These are phyloP conservation scores for Diplodia corticola DNA, from an alignment of 2,329 filamentous ascomycete species.

Conservation along the genomic window DNA sequence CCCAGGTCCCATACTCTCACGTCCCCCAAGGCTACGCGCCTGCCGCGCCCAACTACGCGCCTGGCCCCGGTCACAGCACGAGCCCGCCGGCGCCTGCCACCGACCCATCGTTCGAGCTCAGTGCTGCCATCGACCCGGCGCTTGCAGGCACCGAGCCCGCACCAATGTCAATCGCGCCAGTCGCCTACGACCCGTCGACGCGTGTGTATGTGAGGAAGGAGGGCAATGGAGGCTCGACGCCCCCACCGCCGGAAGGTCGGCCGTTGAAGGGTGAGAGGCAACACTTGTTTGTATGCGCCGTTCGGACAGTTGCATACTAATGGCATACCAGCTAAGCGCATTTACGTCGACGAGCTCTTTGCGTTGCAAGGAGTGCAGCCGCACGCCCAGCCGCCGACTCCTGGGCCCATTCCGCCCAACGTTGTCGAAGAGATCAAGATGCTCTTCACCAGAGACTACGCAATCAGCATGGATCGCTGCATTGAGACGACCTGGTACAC, in stretches of 20 bases:
- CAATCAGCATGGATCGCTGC: constrained; percentile 70
- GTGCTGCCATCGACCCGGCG: constrained; percentile 66
- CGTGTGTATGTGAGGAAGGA: constrained; percentile 18
- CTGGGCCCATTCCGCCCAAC: constrained; percentile 40
- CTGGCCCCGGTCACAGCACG: constrained; percentile 27
- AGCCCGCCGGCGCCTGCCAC: constrained; percentile 38
- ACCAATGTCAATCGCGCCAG: constrained; percentile 28
- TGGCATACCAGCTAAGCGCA: constrained; percentile 13
- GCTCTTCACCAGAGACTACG: constrained; percentile 75
- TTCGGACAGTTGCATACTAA: neutral
- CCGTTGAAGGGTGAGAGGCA: constrained; percentile 34
- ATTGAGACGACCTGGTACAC: constrained; percentile 85
- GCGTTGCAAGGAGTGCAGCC: constrained; percentile 61
- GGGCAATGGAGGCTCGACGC: constrained; percentile 28
- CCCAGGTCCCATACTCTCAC: constrained; percentile 38
- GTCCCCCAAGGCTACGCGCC: constrained; percentile 47
- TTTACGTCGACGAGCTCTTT: constrained; percentile 74
- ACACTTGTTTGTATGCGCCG: no score
- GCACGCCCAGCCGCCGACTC: constrained; percentile 38
- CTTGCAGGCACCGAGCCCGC: constrained; percentile 51
- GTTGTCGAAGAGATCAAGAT: constrained; percentile 67
- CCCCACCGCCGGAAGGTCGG: constrained; percentile 27
- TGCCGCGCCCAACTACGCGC: constrained; percentile 43
- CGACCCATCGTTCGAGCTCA: constrained; percentile 50
- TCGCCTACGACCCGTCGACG: constrained; percentile 19